Evolutionary conservation across 2,329 filamentous ascomycete genomes (phyloP).

Genomic region (Hypoxylon sp.): DNA sequence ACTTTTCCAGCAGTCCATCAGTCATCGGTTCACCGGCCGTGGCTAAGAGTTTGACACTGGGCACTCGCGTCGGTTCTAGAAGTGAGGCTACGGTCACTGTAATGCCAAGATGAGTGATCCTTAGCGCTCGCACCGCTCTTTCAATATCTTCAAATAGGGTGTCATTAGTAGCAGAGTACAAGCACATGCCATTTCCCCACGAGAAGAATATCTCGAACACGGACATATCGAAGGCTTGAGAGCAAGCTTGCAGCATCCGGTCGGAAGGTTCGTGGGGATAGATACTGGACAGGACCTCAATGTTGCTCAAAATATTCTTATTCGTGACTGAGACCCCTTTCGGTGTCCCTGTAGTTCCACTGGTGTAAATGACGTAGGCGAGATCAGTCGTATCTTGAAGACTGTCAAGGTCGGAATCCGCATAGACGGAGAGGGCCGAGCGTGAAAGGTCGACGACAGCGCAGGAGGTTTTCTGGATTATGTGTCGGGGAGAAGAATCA

Average conservation of each 20-base stretch:
- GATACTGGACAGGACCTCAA: constrained; percentile 74
- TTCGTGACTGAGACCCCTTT: constrained; percentile 87
- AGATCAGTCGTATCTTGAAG: constrained; percentile 64
- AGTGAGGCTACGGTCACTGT: constrained; percentile 88
- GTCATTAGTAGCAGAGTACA: constrained; percentile 83
- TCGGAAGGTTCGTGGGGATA: constrained; percentile 72
- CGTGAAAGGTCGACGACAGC: constrained; percentile 56
- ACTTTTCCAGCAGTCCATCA: constrained; percentile 76
- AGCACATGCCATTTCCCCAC: constrained; percentile 82
- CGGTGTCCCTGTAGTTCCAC: constrained; percentile 83
- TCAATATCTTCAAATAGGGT: constrained; percentile 81
- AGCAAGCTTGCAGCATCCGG: constrained; percentile 85
- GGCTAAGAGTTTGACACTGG: constrained; percentile 80
- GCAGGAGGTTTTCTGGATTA: constrained; percentile 37
- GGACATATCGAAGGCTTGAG: constrained; percentile 88
- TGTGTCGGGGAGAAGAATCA: constrained; percentile 38
- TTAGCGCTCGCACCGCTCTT: constrained; percentile 71
- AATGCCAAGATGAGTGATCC: constrained; percentile 84
- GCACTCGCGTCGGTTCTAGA: constrained; percentile 77
- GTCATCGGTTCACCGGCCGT: constrained; percentile 87
- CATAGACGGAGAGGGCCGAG: constrained; percentile 50
- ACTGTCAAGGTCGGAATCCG: constrained; percentile 57
- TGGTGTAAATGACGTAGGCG: constrained; percentile 86
- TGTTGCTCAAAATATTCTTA: constrained; percentile 80
- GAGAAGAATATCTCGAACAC: constrained; percentile 93